Percentiles rank a stretch among this genome's conserved stretches.
These are phyloP conservation scores for Hirschioporus abietinus DNA, from an alignment of 768 basidiomycete species.

Conservation along the genomic window DNA sequence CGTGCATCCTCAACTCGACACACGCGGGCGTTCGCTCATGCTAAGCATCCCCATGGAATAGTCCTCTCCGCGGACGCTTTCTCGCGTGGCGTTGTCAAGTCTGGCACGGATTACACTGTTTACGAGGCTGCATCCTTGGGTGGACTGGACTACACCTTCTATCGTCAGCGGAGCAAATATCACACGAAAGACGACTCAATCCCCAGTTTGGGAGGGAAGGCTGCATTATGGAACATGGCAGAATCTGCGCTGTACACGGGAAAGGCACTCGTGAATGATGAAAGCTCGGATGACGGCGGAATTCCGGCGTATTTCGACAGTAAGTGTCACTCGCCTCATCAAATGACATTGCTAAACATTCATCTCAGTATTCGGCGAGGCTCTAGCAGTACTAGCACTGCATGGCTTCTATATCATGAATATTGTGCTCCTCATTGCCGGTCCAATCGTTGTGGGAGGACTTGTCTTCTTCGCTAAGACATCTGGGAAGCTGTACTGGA, in stretches of 20 bases:
- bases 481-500: slow-evolving; percentile 3
- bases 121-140: slow-evolving; percentile 52
- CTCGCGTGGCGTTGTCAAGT: slow-evolving; percentile 56
- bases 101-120: slow-evolving; percentile 69
- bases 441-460: slow-evolving; percentile 49
- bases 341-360: slow-evolving; percentile 4
- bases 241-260: slow-evolving; percentile 57
- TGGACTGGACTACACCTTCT: slow-evolving; percentile 78
- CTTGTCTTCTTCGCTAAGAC: slow-evolving; percentile 32
- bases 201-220: slow-evolving; percentile 50
- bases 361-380: slow-evolving; percentile 49
- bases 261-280: slow-evolving; percentile 44
- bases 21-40: slow-evolving; percentile 47
- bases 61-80: slow-evolving; percentile 68
- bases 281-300: slow-evolving; percentile 22
- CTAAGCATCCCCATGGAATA: slow-evolving; percentile 68
- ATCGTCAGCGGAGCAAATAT: slow-evolving; percentile 65
- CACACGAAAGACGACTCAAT: slow-evolving; percentile 74
- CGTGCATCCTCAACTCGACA: slow-evolving; percentile 58
- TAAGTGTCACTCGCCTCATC: slow-evolving; percentile 30
- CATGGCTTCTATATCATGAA: slow-evolving; percentile 48
- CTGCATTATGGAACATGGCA: slow-evolving; percentile 75
- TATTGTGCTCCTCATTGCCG: slow-evolving; percentile 54
- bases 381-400: slow-evolving; percentile 52
- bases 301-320: slow-evolving; percentile 67